A percentile compares a stretch with the other conserved stretches of the same genome.
These are phyloP conservation scores for Cladosporium velox DNA, from an alignment of 2,329 filamentous ascomycete species.

Conservation along the genomic window DNA sequence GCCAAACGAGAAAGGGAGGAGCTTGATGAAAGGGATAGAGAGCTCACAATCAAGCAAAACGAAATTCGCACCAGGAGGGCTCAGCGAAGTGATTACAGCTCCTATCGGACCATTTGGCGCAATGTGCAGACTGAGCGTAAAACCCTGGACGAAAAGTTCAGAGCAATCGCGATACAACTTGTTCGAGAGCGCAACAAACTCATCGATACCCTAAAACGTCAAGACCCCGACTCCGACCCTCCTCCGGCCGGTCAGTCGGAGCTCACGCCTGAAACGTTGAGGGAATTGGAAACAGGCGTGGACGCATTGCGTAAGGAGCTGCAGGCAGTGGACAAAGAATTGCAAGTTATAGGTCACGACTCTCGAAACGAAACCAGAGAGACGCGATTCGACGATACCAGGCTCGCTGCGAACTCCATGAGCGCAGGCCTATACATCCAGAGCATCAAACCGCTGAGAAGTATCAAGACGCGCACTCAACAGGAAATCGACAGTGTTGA, in stretches of 20 bases:
- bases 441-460: background rate
- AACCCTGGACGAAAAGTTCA: background rate
- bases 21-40: background rate
- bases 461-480: background rate
- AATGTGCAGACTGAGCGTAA: background rate
- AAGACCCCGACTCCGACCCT: background rate
- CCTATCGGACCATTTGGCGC: background rate
- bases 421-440: background rate
- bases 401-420: background rate
- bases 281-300: background rate
- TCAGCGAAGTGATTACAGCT: background rate
- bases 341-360: background rate
- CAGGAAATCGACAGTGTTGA: background rate
- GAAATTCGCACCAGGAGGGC: background rate
- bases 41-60: background rate
- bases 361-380: background rate
- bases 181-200: background rate
- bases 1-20: background rate
- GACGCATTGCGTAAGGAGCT: background rate
- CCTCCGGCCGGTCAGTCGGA: too few relatives aligned
- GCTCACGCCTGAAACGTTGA: background rate
- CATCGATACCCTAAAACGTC: background rate
- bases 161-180: background rate
- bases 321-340: background rate
- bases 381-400: conserved; percentile 2